Conservation (phyloP, 169 alveolate genomes). For the Cyclospora cayetanensis region DNA sequence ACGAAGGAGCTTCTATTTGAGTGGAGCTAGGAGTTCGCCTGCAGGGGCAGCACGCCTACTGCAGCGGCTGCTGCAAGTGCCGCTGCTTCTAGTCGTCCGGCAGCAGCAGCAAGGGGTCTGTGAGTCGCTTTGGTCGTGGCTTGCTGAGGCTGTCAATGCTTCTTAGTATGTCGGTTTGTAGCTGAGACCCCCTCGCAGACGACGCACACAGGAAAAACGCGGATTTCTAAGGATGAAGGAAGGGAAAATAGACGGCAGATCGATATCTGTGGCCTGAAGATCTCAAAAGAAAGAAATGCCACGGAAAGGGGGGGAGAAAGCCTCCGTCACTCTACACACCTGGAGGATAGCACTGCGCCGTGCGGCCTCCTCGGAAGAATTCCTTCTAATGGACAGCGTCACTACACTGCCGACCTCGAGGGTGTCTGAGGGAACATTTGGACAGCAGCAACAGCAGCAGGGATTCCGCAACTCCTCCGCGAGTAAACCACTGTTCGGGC, state of each 20-base stretch:
- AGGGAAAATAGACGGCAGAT: too few relatives aligned
- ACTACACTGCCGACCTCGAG: conserved; percentile 12
- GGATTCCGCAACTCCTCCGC: too few relatives aligned
- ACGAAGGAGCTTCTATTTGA: background rate
- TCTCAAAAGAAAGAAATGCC: too few relatives aligned
- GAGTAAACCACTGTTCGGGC: too few relatives aligned
- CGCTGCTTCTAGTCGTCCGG: background rate
- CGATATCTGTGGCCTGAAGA: too few relatives aligned
- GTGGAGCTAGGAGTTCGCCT: background rate
- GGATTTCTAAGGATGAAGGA: too few relatives aligned
- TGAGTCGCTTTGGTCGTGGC: background rate
- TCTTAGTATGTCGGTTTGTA: background rate
- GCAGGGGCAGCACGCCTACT: background rate
- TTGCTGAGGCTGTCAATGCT: background rate
- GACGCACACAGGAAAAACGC: too few relatives aligned
- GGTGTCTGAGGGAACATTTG: background rate
- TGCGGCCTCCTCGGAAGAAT: background rate
- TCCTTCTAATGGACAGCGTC: background rate
- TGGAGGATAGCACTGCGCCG: background rate
- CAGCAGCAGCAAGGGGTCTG: conserved; percentile 7
- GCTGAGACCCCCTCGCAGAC: background rate
- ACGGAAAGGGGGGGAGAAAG: too few relatives aligned
- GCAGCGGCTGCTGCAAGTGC: background rate
- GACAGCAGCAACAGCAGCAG: too few relatives aligned
- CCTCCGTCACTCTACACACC: background rate